These are phyloP conservation scores for Leucaena leucocephala DNA, from an alignment of 306 rosid genomes.

Conservation along the genomic window DNA sequence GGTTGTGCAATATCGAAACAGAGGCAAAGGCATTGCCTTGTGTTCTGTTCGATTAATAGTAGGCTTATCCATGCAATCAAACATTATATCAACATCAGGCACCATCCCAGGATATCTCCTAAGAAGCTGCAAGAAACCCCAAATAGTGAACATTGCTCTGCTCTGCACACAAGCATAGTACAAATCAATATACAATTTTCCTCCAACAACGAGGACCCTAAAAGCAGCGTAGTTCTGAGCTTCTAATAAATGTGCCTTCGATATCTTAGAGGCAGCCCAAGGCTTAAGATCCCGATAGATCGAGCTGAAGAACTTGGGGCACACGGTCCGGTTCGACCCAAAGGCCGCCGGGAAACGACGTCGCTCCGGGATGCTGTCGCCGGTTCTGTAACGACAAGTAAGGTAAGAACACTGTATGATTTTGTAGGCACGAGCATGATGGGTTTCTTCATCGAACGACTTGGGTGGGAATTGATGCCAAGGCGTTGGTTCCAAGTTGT, in stretches of 20 bases:
- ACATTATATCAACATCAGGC: conserved; percentile 95
- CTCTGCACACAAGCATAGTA: conserved; percentile 92
- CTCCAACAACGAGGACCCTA: conserved; percentile 68
- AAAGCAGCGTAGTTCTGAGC: conserved; percentile 72
- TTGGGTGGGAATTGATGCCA: conserved; percentile 80
- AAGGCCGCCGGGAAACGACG: background rate
- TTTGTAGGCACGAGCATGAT: conserved; percentile 56
- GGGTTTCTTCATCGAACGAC: conserved; percentile 59
- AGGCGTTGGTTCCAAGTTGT: conserved; percentile 90
- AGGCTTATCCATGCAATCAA: conserved; percentile 99
- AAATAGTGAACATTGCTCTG: conserved; percentile 82
- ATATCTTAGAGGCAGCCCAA: conserved; percentile 57
- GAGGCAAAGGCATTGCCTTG: conserved; percentile 67
- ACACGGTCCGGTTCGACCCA: conserved; percentile 8
- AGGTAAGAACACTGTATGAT: conserved; percentile 82
- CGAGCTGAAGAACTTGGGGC: conserved; percentile 75
- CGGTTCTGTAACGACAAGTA: conserved; percentile 47
- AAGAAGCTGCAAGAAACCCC: conserved; percentile 85
- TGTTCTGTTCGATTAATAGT: conserved; percentile 55
- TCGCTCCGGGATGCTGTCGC: background rate
- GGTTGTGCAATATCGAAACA: conserved; percentile 88
- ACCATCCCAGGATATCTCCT: conserved; percentile 77
- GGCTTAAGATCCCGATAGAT: conserved; percentile 77
- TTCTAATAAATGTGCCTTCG: conserved; percentile 49
- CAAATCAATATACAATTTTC: conserved; percentile 77